phyloP scores from a whole-genome alignment of 2,329 filamentous ascomycete genomes.

The Fusarium sp. region DNA sequence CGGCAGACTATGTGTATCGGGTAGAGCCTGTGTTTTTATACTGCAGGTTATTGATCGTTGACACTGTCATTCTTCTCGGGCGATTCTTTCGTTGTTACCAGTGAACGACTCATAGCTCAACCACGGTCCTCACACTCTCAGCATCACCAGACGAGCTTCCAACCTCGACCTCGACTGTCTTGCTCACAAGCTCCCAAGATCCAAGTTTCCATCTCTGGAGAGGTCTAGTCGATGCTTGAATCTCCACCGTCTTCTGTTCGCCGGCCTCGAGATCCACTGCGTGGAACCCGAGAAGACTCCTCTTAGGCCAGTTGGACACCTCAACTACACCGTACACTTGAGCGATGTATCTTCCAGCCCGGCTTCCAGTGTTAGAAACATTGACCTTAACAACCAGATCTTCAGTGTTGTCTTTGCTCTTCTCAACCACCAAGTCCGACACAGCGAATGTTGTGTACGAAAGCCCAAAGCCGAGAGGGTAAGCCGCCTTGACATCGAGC shows the following conservation, averaged over 20 bases:
- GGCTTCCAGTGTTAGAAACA: constrained; percentile 17
- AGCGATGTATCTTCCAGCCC: constrained; percentile 19
- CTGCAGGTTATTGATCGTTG: background rate
- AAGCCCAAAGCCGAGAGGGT: constrained; percentile 37
- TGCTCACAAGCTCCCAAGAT: background rate
- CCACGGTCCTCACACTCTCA: background rate
- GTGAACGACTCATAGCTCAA: background rate
- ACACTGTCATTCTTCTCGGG: background rate
- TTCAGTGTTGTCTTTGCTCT: background rate
- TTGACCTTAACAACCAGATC: background rate
- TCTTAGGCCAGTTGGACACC: constrained; percentile 7
- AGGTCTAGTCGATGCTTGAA: constrained; percentile 7
- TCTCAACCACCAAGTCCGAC: background rate
- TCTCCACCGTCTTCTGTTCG: background rate
- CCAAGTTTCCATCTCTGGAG: constrained; percentile 14
- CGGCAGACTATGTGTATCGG: background rate
- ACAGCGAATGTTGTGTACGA: constrained; percentile 33
- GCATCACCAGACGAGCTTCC: background rate
- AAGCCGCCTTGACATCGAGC: constrained; percentile 19
- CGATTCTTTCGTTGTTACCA: background rate
- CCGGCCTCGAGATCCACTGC: constrained; percentile 6
- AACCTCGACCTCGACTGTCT: background rate
- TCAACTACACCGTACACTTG: constrained; percentile 33
- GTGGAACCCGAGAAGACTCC: constrained; percentile 26
- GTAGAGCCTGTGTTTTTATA: background rate